Conservation (phyloP, 176 grass and related monocot species). For the Carex scoparia region DNA sequence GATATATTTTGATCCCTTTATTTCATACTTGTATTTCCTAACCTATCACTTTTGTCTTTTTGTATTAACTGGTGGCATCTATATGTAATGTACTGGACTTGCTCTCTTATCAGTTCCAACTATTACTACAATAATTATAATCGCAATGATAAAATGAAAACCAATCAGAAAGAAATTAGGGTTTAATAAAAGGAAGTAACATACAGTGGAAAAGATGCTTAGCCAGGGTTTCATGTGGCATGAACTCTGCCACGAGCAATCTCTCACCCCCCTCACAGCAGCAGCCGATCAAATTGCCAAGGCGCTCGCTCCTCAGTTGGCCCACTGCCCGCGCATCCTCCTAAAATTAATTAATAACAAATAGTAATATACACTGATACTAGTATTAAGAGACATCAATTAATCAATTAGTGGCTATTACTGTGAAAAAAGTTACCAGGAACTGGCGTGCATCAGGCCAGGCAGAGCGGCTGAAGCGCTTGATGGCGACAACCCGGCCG, state of each 20-base stretch:
- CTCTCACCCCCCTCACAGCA: constrained; percentile 49
- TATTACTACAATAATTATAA: neutral
- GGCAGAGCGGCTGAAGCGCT: constrained; percentile 43
- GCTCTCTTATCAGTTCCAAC: neutral
- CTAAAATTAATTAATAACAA: constrained; percentile 10
- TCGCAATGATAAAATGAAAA: neutral
- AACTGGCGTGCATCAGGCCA: constrained; percentile 56
- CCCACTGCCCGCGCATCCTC: constrained; percentile 45
- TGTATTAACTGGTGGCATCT: neutral
- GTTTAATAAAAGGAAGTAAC: neutral
- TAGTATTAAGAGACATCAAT: neutral
- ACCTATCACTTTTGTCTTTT: neutral
- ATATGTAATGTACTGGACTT: neutral
- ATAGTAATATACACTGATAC: neutral
- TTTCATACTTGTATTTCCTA: neutral
- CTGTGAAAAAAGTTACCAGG: constrained; percentile 19
- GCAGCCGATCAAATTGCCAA: constrained; percentile 40
- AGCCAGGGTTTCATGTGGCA: constrained; percentile 56
- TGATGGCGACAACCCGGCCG: constrained; percentile 36
- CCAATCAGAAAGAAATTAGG: neutral
- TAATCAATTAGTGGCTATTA: no score
- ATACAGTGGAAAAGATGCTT: constrained; percentile 61
- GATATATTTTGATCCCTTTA: neutral
- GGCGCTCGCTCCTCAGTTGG: constrained; percentile 39
- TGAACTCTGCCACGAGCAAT: constrained; percentile 58